Conservation (phyloP, 805 yeast genomes). For the Starmerella apis region DNA sequence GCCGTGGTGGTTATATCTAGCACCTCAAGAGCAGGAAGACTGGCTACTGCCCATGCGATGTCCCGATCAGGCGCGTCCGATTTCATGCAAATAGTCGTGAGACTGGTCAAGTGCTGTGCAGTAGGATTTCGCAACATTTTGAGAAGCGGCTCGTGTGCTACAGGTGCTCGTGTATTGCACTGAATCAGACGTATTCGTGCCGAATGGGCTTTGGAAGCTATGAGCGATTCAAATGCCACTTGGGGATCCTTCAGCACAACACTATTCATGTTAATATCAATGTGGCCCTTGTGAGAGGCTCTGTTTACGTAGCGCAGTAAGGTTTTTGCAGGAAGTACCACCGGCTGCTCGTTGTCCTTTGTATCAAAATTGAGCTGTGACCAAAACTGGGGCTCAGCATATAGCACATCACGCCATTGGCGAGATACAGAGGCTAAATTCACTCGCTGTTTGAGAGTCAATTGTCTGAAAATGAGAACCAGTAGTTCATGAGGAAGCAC, state of each 20-base stretch:
- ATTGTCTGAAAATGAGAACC: conserved; percentile 11
- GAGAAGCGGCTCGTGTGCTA: conserved; percentile 2
- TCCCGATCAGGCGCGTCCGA: conserved; percentile 17
- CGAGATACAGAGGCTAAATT: conserved; percentile 8
- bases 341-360: neutral
- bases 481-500: conserved; percentile 19
- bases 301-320: conserved; percentile 10
- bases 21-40: conserved; percentile 13
- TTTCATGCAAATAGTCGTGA: conserved; percentile 11
- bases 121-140: conserved; percentile 8
- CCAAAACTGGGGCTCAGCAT: conserved; percentile 19
- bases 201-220: neutral
- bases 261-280: conserved; percentile 11
- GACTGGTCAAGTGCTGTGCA: neutral
- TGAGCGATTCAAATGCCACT: neutral
- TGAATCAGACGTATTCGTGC: conserved; percentile 9
- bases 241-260: conserved; percentile 13
- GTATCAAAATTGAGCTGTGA: conserved; percentile 4
- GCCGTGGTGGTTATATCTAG: conserved; percentile 14
- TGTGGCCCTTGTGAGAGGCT: neutral
- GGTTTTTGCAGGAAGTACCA: conserved; percentile 4
- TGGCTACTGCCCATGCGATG: conserved; percentile 17
- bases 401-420: conserved; percentile 14
- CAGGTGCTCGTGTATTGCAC: conserved; percentile 8
- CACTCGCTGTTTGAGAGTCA: conserved; percentile 13